Conservation (phyloP, 164 flowering plant species). For the Houttuynia cordata region DNA sequence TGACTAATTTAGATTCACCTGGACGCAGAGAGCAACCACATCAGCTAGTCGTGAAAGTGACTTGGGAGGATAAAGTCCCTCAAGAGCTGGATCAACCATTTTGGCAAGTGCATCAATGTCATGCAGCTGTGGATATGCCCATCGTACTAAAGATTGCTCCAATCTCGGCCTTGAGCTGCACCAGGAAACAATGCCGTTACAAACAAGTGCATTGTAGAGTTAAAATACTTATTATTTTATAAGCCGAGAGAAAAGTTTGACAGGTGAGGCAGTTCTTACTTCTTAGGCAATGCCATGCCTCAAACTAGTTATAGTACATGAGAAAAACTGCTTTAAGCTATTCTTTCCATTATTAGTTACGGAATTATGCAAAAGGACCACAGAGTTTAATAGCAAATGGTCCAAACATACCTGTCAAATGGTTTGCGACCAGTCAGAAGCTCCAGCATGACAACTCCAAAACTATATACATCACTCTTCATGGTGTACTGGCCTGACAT, state of each 20-base stretch:
- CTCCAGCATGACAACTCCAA: constrained; percentile 97
- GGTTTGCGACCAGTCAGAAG: constrained; percentile 92
- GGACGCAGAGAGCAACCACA: constrained; percentile 91
- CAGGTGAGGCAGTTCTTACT: no score
- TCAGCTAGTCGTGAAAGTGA: constrained; percentile 98
- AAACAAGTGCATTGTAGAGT: neutral
- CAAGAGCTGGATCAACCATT: constrained; percentile 91
- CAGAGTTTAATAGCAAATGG: no score
- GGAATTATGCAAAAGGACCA: no score
- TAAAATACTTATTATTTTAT: no score
- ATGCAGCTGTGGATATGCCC: constrained; percentile 99
- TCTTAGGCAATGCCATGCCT: no score
- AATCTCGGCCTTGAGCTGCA: constrained; percentile 69
- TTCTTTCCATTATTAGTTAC: no score
- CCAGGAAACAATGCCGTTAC: neutral
- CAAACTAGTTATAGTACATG: no score
- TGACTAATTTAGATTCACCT: constrained; percentile 36
- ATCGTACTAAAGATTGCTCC: constrained; percentile 91
- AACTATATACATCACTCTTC: constrained; percentile 92
- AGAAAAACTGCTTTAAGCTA: no score
- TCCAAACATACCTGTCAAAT: constrained; percentile 67
- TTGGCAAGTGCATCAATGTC: constrained; percentile 89
- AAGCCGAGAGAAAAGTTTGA: no score
- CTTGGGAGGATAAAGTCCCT: constrained; percentile 86
- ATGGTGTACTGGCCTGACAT: constrained; percentile 84